These are phyloP conservation scores for Delphinella strobiligena DNA, from an alignment of 2,329 filamentous ascomycete species.

Conservation along the genomic window DNA sequence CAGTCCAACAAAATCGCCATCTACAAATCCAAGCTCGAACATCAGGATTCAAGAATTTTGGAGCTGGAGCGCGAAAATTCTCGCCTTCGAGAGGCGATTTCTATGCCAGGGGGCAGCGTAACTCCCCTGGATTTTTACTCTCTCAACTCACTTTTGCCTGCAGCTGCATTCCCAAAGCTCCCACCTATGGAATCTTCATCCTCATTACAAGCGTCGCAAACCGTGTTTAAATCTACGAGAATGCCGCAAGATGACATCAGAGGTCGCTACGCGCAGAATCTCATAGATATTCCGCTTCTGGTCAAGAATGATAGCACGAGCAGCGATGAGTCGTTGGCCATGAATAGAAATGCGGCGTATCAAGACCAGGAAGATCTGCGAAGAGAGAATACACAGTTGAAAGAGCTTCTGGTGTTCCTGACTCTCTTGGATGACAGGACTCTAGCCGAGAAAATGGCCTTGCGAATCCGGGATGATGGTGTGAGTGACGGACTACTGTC, in stretches of 20 bases:
- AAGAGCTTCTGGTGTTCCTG: not conserved
- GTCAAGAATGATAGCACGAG: no score
- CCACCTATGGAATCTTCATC: slow-evolving; percentile 3
- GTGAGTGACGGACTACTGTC: not conserved
- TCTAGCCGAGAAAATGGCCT: not conserved
- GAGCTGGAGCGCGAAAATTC: slow-evolving; percentile 1
- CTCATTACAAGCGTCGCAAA: not conserved
- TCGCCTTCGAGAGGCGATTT: not conserved
- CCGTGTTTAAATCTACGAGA: not conserved
- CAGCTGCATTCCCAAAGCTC: not conserved
- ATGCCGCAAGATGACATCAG: not conserved
- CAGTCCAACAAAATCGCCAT: slow-evolving; percentile 3
- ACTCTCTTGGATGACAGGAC: not conserved
- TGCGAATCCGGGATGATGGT: slow-evolving; percentile 1
- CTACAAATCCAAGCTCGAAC: slow-evolving; percentile 7
- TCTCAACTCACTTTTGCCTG: not conserved
- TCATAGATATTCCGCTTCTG: no score
- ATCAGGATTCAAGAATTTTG: slow-evolving; percentile 1
- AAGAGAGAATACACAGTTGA: not conserved
- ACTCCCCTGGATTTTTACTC: no score
- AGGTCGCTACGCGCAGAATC: not conserved
- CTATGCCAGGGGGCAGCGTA: no score
- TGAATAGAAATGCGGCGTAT: no score
- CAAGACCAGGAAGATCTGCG: no score
- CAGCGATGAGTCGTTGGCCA: no score